Percentiles rank a stretch among this genome's conserved stretches.
Conservation (phyloP, 805 yeast species). For the Naumovozyma baii region DNA sequence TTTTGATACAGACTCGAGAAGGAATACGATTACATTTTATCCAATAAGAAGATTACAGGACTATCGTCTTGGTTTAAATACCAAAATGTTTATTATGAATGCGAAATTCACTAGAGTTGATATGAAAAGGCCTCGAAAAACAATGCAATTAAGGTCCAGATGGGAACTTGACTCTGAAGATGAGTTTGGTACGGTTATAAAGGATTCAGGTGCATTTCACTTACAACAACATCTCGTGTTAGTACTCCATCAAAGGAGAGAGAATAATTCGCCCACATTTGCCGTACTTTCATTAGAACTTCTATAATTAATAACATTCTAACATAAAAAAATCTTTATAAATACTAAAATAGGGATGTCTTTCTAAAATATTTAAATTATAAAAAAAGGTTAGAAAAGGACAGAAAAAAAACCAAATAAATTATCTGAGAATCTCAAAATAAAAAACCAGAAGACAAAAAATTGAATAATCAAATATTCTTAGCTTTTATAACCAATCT, state of each 20-base stretch:
- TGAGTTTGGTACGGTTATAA: too few relatives aligned
- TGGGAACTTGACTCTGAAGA: too few relatives aligned
- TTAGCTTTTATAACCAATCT: not conserved
- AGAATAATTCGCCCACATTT: not conserved
- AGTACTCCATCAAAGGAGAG: not conserved
- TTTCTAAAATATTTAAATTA: too few relatives aligned
- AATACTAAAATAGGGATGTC: not conserved
- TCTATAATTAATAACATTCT: too few relatives aligned
- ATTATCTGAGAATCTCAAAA: not conserved
- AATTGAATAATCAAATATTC: not conserved
- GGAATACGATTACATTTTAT: not conserved
- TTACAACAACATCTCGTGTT: not conserved
- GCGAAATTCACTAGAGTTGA: not conserved
- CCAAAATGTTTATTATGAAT: not conserved
- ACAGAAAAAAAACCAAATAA: not conserved
- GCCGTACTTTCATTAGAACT: not conserved
- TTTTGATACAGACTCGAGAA: constrained; percentile 1
- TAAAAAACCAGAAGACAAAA: not conserved
- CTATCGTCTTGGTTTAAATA: not conserved
- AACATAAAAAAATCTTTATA: too few relatives aligned
- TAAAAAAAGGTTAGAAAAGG: not conserved
- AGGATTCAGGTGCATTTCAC: not conserved
- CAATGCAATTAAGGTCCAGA: not conserved
- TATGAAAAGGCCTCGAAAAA: not conserved
- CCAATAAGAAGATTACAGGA: constrained; percentile 4